Percentiles rank a stretch among this genome's conserved stretches.
These are phyloP conservation scores for Eucommia ulmoides DNA, from an alignment of 257 asterid genomes.

Conservation along the genomic window DNA sequence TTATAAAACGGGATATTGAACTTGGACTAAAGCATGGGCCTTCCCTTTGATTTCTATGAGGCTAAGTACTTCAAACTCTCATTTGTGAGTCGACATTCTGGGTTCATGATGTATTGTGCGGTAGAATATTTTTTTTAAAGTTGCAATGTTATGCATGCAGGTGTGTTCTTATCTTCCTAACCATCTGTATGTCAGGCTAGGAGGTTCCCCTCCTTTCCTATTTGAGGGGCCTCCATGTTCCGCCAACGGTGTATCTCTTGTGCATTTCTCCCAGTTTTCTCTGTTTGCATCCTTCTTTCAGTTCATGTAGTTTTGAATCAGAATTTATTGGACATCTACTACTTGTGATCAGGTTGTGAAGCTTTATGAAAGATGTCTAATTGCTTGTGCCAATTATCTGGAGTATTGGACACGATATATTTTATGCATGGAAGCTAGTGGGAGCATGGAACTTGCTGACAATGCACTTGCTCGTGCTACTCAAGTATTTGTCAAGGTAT, in stretches of 20 bases:
- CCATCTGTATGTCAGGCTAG: constrained; percentile 90
- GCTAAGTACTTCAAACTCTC: constrained; percentile 98
- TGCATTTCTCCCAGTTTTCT: constrained; percentile 42
- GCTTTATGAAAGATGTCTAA: constrained; percentile 88
- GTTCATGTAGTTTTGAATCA: constrained; percentile 4
- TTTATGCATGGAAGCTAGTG: constrained; percentile 80
- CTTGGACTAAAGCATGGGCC: constrained; percentile 98
- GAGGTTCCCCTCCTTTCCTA: constrained; percentile 76
- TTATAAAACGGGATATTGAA: constrained; percentile 86
- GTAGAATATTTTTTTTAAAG: constrained; percentile 50
- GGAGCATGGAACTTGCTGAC: constrained; percentile 91
- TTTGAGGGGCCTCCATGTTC: constrained; percentile 93
- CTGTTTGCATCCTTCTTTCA: constrained; percentile 12
- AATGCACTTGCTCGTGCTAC: constrained; percentile 98
- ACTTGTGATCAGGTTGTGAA: constrained; percentile 68
- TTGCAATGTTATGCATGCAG: constrained; percentile 98
- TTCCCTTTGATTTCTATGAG: constrained; percentile 87
- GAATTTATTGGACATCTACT: constrained; percentile 14
- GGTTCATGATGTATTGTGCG: constrained; percentile 73
- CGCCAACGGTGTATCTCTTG: constrained; percentile 72
- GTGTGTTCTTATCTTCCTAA: constrained; percentile 98
- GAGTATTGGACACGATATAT: constrained; percentile 90
- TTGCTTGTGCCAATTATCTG: constrained; percentile 97
- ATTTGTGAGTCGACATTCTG: constrained; percentile 93
- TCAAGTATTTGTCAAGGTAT: constrained; percentile 88